Evolutionary conservation across 2,329 filamentous ascomycete genomes (phyloP), one percentile per base, ranked within the genome.

Genomic region (Aschersonia sp.): DNA sequence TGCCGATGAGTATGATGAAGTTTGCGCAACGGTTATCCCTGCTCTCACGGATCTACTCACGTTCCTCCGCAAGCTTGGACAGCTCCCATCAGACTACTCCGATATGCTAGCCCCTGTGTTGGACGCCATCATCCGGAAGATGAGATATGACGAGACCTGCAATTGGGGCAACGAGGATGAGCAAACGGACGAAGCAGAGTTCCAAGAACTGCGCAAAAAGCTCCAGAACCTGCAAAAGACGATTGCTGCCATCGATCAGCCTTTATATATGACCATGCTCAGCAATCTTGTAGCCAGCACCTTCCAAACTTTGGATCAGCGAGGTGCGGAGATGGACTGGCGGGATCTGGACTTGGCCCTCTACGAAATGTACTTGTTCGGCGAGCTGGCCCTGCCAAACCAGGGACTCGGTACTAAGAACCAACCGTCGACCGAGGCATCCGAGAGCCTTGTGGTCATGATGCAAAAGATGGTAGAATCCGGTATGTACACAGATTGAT

Each of bases 381-480:
- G 92, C 51, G 92, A 98, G 61, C 75, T 97, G 54, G 89, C 89
- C n/a, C 76, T 94, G 60, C 87, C 83, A 51, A 88, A 88, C 55
- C 85, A 88, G 52, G 89, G 89, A 28, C 65, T 96, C n/a, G 89
- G 88, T 53, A 74, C 78, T 49, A 97, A 96, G 70, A 85, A 82
- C 53, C 82, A 85, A 57, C 87, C 89, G 5, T 87, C 84, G 12
- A 83, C 79, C 48, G 74, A 82, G 43, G 89, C 89, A 45, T 82
- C 87, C 5, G 84, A 91, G 63, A 80, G 86, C 53, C 72, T 98
- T 49, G 78, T 89, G 50, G 82, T 82, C 51, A 94, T 98, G 85
- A 94, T 98, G 85, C 76, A 80, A 56, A 89, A 87, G 68, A 91
- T 98, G 86, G 85, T 97, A 48, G 84, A 92, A 62, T 94, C 88